phyloP scores from a whole-genome alignment of 2,329 filamentous ascomycete species.

The Trichoderma sp. region DNA sequence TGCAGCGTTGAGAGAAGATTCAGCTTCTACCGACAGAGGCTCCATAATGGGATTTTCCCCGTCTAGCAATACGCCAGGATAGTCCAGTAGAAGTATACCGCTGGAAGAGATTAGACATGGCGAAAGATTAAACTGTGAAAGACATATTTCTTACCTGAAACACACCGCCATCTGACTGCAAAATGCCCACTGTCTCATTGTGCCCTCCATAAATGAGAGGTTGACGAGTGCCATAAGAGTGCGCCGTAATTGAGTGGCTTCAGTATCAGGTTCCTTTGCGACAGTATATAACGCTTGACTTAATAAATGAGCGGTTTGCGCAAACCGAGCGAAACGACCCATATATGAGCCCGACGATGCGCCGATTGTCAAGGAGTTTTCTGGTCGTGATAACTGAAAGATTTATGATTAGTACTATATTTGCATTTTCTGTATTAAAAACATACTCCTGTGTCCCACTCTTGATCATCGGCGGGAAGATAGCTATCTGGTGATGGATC shows the following conservation, averaged over 20 bases:
- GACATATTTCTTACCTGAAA: conserved; percentile 19
- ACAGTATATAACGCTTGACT: conserved; percentile 18
- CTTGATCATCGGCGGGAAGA: not conserved
- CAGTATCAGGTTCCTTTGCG: not conserved
- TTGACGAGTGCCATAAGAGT: not conserved
- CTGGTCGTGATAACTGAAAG: not conserved
- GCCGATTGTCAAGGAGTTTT: not conserved
- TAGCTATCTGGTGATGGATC: not conserved
- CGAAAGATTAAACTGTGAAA: not conserved
- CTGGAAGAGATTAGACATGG: not conserved
- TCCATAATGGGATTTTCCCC: not conserved
- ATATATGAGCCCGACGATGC: conserved; percentile 20
- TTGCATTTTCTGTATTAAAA: not conserved
- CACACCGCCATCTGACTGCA: conserved; percentile 26
- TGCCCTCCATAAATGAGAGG: conserved; percentile 20
- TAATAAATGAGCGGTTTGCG: conserved; percentile 26
- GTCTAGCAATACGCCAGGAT: not conserved
- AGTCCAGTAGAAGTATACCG: not conserved
- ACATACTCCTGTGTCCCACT: not conserved
- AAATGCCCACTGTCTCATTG: conserved; percentile 20
- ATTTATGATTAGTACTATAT: not conserved
- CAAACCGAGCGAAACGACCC: conserved; percentile 24
- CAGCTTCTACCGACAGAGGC: not conserved
- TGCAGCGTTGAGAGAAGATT: not conserved
- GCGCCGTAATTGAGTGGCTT: not conserved